Base-by-base conservation (phyloP, 1,139 yeast species). In the Kluyveromyces marxianus region DNA sequence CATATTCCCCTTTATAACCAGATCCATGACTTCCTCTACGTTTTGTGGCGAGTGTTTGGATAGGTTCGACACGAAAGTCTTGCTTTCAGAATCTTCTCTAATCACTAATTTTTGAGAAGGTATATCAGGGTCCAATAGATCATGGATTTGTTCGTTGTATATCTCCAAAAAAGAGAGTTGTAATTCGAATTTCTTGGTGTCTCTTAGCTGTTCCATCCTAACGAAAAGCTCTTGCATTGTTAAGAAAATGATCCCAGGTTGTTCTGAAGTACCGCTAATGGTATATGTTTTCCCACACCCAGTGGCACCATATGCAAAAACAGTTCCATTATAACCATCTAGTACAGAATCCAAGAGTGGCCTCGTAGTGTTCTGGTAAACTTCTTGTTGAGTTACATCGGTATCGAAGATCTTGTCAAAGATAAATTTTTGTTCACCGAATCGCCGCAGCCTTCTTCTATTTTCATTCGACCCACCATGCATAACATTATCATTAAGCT, bases 201-300 rank as follows among this genome's bases (percentile, higher is more conserved):
- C 88, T 25, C 70, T 60, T 37, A 77, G 56, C 0, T 67, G 69
- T 4, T 77, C 81, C 31, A 88, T 83, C 49, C 72, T 70, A 25
- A 69, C 69, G 60, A 83, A 89, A 34, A 90, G 68, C 51, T 86
- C 95, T 53, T 77, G 72, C 83, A 87, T 81, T 0, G 96, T 83
- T 45, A 82, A 67, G 55, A 83, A 86, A 1, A 88, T 83, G 25
- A 90, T 77, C 0, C 96, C 97, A 0, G 96, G 96, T 34, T 76
- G 69, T 1, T 75, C 74, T 0, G 81, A 74, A 0, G 81, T 76
- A 0, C 97, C 96, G 64, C 83, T 77, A 37, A 90, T 86, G 0
- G 97, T 90, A 61, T 84, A 89, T 0, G 97, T 89, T 62, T 90
- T 90, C n/a, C 98, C 98, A 64, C 97, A 92, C 0, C 98, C 98